Percentiles rank a stretch among this genome's conserved stretches.
These are phyloP conservation scores for Gremmenia infestans DNA, from an alignment of 2,329 filamentous ascomycete genomes.

Conservation along the genomic window DNA sequence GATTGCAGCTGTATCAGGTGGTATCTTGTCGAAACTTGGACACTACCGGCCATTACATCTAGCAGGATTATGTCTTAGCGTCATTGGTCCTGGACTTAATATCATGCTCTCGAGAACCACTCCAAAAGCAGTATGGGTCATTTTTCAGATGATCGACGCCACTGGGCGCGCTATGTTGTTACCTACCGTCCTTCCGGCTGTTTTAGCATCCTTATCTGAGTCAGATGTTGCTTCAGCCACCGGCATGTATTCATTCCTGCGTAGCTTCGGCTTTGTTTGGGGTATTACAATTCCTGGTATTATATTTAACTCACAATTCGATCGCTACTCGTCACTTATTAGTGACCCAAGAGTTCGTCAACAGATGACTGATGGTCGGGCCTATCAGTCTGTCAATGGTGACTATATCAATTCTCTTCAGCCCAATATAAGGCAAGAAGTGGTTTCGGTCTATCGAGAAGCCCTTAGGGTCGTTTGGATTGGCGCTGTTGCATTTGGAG, in stretches of 20 bases:
- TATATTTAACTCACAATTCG: conserved; percentile 15
- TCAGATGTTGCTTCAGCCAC: conserved; percentile 28
- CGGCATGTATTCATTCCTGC: conserved; percentile 35
- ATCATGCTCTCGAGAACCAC: conserved; percentile 36
- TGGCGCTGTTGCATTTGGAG: conserved; percentile 9
- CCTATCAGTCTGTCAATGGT: conserved; percentile 10
- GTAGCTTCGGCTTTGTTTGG: conserved; percentile 43
- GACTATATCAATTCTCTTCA: conserved; percentile 9
- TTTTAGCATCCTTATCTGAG: conserved; percentile 37
- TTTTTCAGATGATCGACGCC: conserved; percentile 38
- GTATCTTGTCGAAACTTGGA: conserved; percentile 32
- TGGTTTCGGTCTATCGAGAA: conserved; percentile 5
- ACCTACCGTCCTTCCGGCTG: conserved; percentile 38
- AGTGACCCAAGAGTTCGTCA: neutral
- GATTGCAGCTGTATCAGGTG: conserved; percentile 34
- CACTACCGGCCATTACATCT: conserved; percentile 35
- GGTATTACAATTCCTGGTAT: conserved; percentile 37
- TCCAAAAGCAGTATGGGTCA: conserved; percentile 36
- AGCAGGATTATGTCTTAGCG: neutral
- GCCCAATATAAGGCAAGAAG: neutral
- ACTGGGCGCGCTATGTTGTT: conserved; percentile 40
- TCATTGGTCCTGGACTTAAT: conserved; percentile 34
- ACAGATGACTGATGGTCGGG: conserved; percentile 7
- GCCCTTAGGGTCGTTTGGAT: conserved; percentile 10
- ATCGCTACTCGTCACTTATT: neutral